A percentile compares a stretch with the other conserved stretches of the same genome.
Conservation (phyloP, 768 basidiomycete species). For the Pleurotus sapidus region DNA sequence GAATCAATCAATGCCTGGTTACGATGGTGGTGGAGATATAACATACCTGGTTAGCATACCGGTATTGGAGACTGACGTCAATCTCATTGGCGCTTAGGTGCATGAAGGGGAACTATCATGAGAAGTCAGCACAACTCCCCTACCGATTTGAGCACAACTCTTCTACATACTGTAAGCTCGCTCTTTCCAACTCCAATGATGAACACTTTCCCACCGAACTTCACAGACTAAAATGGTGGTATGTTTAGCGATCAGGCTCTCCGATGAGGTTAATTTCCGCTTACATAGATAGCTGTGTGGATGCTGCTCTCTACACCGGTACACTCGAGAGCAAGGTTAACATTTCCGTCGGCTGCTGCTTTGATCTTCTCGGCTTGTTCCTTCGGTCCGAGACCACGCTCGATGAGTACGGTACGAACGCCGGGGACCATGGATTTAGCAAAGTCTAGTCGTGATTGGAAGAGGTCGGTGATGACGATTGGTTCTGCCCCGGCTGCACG, state of each 20-base stretch:
- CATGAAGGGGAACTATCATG: slow-evolving; percentile 64
- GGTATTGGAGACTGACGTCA: slow-evolving; percentile 66
- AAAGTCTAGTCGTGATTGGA: slow-evolving; percentile 64
- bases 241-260: too few species aligned
- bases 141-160: too few species aligned
- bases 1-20: neutral
- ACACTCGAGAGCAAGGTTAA: slow-evolving; percentile 59
- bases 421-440: slow-evolving; percentile 60
- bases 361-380: slow-evolving; percentile 54
- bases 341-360: slow-evolving; percentile 41
- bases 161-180: slow-evolving; percentile 47
- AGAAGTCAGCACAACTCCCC: neutral
- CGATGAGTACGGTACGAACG: slow-evolving; percentile 54
- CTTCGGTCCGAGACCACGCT: slow-evolving; percentile 40
- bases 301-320: slow-evolving; percentile 64
- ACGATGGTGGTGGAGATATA: neutral
- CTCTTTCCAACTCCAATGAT: slow-evolving; percentile 69
- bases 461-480: slow-evolving; percentile 65
- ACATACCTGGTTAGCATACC: slow-evolving; percentile 60
- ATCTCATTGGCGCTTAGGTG: slow-evolving; percentile 69
- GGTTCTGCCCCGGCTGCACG: slow-evolving; percentile 70
- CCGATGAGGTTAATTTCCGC: slow-evolving; percentile 13
- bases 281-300: slow-evolving; percentile 55
- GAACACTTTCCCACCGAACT: slow-evolving; percentile 67
- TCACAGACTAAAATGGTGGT: slow-evolving; percentile 40